Evolutionary conservation across 2,329 filamentous ascomycete species (phyloP), one percentile per base, ranked within the genome.

Genomic region (Dactylellina leptospora): DNA sequence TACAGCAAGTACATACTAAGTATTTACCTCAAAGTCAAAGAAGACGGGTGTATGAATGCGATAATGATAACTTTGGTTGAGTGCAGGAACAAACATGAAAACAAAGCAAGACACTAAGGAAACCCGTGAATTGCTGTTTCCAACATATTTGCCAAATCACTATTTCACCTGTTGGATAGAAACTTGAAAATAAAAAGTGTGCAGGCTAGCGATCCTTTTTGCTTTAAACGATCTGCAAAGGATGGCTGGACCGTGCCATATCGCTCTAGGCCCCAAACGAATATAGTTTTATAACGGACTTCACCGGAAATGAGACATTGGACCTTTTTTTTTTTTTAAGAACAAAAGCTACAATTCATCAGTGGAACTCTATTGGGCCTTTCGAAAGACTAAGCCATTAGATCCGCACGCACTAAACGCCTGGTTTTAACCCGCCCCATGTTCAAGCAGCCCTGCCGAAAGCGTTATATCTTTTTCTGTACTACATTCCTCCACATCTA

Each of bases 291-390:
- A 62, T 62, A 61, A 56, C 48, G 20, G 36, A 48, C 55, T 50
- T 70, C 47, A 51, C 56, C 50, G 40, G 50, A 70, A 62, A 70
- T 56, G 36, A 70, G 30, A 42, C 42, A 33, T 55, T 69, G 56
- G 56, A 47, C 42, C 55, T 68, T 28, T 40, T n/a, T 8, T 42
- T 45, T 11, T 45, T 54, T 60, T 58, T 53, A 68, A 60, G 60
- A 51, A 54, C 38, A 33, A 47, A 11, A 36, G 22, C 18, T 16
- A n/a, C 36, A 45, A 27, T 36, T 40, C 22, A 47, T 53, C 48
- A 28, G 25, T 27, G 45, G n/a, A n/a, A n/a, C n/a, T n/a, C n/a
- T n/a, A n/a, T n/a, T n/a, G n/a, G n/a, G n/a, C n/a, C n/a, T n/a
- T n/a, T n/a, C n/a, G n/a, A n/a, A n/a, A n/a, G n/a, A n/a, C n/a